Conservation (phyloP, 495 filamentous ascomycete species). For the Entonaema liquescens region DNA sequence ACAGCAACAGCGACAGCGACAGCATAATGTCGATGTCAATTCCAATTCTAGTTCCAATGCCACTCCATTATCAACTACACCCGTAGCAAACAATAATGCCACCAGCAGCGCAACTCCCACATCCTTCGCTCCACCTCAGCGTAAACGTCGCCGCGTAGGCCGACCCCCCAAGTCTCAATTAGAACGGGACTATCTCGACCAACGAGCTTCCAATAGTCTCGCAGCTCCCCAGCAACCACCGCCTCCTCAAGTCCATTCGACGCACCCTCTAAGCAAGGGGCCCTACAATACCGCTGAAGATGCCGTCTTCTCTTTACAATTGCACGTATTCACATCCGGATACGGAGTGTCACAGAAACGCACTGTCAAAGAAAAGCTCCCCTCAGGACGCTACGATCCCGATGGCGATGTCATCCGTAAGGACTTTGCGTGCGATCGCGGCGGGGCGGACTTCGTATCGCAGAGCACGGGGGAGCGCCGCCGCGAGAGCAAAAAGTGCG, state of each 20-base stretch:
- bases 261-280: slow-evolving; percentile 77
- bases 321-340: slow-evolving; percentile 44
- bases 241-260: slow-evolving; percentile 69
- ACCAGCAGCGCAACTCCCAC: neutral
- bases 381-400: slow-evolving; percentile 44
- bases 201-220: slow-evolving; percentile 53
- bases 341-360: slow-evolving; percentile 47
- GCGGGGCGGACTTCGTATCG: slow-evolving; percentile 43
- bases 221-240: slow-evolving; percentile 58
- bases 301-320: slow-evolving; percentile 42
- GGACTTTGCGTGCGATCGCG: slow-evolving; percentile 46
- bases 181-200: slow-evolving; percentile 54
- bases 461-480: slow-evolving; percentile 44
- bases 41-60: neutral
- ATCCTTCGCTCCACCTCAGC: slow-evolving; percentile 6
- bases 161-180: slow-evolving; percentile 38
- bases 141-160: slow-evolving; percentile 28
- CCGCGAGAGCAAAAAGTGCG: slow-evolving; percentile 43
- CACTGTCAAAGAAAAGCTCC: slow-evolving; percentile 45
- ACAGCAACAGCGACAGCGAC: neutral
- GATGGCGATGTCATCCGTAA: slow-evolving; percentile 41
- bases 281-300: slow-evolving; percentile 50
- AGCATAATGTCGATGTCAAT: slow-evolving; percentile 7
- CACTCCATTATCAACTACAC: neutral
- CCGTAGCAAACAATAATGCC: neutral